These are phyloP conservation scores for Podaxis rugospora DNA, from an alignment of 768 basidiomycete species.

Conservation along the genomic window DNA sequence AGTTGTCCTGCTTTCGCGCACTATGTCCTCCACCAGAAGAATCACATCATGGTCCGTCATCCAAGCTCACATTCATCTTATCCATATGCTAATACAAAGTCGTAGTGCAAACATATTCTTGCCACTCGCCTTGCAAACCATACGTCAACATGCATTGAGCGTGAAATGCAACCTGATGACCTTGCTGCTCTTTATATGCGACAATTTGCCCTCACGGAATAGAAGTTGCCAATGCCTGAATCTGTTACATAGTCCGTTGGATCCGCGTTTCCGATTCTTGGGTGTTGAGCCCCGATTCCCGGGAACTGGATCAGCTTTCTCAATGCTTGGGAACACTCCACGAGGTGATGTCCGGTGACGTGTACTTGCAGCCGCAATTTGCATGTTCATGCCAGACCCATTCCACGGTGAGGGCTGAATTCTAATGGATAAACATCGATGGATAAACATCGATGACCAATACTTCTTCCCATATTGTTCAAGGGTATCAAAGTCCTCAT, in stretches of 20 bases:
- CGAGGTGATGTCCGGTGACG: not conserved
- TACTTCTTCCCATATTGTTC: too few species aligned
- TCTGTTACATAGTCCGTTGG: not conserved
- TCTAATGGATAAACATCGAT: too few species aligned
- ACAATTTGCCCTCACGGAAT: constrained; percentile 22
- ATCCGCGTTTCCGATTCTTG: not conserved
- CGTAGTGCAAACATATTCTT: constrained; percentile 77
- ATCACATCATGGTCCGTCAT: constrained; percentile 57
- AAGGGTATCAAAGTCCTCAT: too few species aligned
- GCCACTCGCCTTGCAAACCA: constrained; percentile 59
- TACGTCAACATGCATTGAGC: constrained; percentile 46
- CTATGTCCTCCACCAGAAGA: constrained; percentile 53
- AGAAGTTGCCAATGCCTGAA: not conserved
- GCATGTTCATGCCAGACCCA: not conserved
- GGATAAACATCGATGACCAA: too few species aligned
- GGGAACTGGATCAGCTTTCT: too few species aligned
- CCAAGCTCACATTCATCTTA: not conserved
- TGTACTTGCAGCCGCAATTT: not conserved
- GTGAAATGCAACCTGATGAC: constrained; percentile 41
- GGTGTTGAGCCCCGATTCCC: not conserved
- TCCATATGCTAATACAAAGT: not conserved
- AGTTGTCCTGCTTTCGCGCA: constrained; percentile 72
- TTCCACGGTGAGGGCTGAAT: too few species aligned
- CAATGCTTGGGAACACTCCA: too few species aligned
- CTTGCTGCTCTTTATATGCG: constrained; percentile 39